Conservation (phyloP, 306 rosid species). For the Cercis canadensis region DNA sequence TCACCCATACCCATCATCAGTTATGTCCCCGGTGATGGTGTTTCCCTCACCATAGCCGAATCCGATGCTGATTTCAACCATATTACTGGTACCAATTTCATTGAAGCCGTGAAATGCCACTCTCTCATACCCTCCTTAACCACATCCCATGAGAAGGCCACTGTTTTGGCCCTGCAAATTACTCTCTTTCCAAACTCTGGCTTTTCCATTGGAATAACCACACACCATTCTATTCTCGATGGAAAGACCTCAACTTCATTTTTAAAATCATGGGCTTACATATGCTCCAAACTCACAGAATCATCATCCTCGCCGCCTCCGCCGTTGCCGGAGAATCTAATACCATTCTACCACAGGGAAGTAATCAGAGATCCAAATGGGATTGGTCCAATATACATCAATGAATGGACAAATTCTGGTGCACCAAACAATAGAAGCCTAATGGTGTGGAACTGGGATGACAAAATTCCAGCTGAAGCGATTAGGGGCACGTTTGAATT, state of each 20-base stretch:
- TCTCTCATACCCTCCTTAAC: conserved; percentile 43
- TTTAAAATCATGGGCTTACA: conserved; percentile 43
- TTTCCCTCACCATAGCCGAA: conserved; percentile 48
- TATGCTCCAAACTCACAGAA: conserved; percentile 23
- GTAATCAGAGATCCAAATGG: conserved; percentile 29
- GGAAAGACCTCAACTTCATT: conserved; percentile 39
- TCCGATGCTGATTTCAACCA: conserved; percentile 33
- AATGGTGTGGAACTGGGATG: background rate
- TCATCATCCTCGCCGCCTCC: background rate
- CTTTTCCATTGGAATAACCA: conserved; percentile 43
- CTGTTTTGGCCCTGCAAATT: conserved; percentile 42
- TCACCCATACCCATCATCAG: conserved; percentile 44
- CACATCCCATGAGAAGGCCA: conserved; percentile 2
- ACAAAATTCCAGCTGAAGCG: background rate
- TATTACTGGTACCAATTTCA: conserved; percentile 18
- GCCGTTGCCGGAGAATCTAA: conserved; percentile 8
- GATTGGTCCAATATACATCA: conserved; percentile 16
- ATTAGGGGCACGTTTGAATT: conserved; percentile 37
- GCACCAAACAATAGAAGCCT: conserved; percentile 12
- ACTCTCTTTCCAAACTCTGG: conserved; percentile 46
- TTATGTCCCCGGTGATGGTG: conserved; percentile 31
- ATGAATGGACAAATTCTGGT: conserved; percentile 1
- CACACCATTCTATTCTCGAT: conserved; percentile 41
- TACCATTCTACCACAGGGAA: conserved; percentile 41
- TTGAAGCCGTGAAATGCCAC: conserved; percentile 16